Evolutionary conservation across 805 yeast genomes (phyloP).

Genomic region (Candida wancherniae): DNA sequence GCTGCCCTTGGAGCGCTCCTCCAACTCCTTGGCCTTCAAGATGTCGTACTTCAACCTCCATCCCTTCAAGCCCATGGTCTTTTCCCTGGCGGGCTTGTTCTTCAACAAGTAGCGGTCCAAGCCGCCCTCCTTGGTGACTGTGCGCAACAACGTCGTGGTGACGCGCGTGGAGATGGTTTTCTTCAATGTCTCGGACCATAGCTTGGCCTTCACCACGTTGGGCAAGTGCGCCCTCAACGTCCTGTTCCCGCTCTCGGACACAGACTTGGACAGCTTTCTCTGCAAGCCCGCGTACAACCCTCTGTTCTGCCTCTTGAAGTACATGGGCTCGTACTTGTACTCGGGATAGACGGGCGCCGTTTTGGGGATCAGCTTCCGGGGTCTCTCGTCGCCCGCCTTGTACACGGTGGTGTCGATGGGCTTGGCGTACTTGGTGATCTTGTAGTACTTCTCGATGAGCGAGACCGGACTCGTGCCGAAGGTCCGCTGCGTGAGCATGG

Average conservation of each 20-base stretch:
- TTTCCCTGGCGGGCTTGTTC: slow-evolving; percentile 83
- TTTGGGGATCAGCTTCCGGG: slow-evolving; percentile 13
- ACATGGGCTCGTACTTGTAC: slow-evolving; percentile 62
- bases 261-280: slow-evolving; percentile 67
- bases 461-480: slow-evolving; percentile 7
- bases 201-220: slow-evolving; percentile 65
- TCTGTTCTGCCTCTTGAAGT: slow-evolving; percentile 77
- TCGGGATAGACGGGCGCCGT: slow-evolving; percentile 14
- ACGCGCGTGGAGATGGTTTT: slow-evolving; percentile 54
- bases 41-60: slow-evolving; percentile 85
- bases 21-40: slow-evolving; percentile 40
- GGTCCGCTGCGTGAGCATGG: slow-evolving; percentile 3
- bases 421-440: slow-evolving; percentile 36
- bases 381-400: slow-evolving; percentile 34
- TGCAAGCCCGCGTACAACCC: slow-evolving; percentile 91
- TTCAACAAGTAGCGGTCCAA: slow-evolving; percentile 82
- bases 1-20: slow-evolving; percentile 31
- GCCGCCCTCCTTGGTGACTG: slow-evolving; percentile 93
- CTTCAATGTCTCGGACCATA: slow-evolving; percentile 82
- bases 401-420: slow-evolving; percentile 33
- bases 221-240: slow-evolving; percentile 74
- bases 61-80: slow-evolving; percentile 88
- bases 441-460: slow-evolving; percentile 33
- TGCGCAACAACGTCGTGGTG: slow-evolving; percentile 75
- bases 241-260: slow-evolving; percentile 74